Evolutionary conservation across 2,329 filamentous ascomycete species (phyloP), one percentile per base, ranked within the genome.

Genomic region (Fusarium coffeatum): DNA sequence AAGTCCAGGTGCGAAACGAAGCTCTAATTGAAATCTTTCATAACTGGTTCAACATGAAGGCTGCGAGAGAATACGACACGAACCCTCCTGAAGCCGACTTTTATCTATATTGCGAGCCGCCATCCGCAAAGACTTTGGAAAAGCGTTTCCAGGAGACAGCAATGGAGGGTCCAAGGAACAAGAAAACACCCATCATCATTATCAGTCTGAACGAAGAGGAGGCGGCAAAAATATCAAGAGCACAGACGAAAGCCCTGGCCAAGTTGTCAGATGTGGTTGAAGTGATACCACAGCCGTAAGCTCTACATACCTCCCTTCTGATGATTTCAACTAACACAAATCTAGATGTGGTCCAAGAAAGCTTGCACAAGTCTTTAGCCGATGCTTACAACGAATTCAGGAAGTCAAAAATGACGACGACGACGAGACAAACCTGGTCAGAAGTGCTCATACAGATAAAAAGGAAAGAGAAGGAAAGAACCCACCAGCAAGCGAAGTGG

Each of bases 1-100:
- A 70, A 55, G 55, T 68, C 25, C 37, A 56, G 12, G 76, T 72
- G 51, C 65, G 80, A 9, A 75, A 78, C 20, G 69, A 75, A 8
- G 75, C 77, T 0, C 59, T 81, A 2, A 67, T 69, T 5, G 74
- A 76, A 25, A 78, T 75, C 20, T 75, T 76, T 40, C 59, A 72
- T 4, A 72, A 72, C 25, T 82, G 80, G 79, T 80, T 80, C 47
- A 75, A 73, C 5, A 78, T 82, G 64, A 69, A 75, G 4, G 68
- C 80, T 3, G 55, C 66, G 6, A 71, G 64, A 11, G 71, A 73
- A 23, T 16, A 46, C 8, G 60, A 62, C 1, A n/a, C 28, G 1
- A 40, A 59, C 13, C 28, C 53, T 1, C 28, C 55, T 5, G 30
- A 72, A 4, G 57, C 75, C 6, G 73, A 77, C 16, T 42, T 80